A percentile compares a stretch with the other conserved stretches of the same genome.
Conservation (phyloP, 495 filamentous ascomycete species). For the Hapsidospora chrysogenum region DNA sequence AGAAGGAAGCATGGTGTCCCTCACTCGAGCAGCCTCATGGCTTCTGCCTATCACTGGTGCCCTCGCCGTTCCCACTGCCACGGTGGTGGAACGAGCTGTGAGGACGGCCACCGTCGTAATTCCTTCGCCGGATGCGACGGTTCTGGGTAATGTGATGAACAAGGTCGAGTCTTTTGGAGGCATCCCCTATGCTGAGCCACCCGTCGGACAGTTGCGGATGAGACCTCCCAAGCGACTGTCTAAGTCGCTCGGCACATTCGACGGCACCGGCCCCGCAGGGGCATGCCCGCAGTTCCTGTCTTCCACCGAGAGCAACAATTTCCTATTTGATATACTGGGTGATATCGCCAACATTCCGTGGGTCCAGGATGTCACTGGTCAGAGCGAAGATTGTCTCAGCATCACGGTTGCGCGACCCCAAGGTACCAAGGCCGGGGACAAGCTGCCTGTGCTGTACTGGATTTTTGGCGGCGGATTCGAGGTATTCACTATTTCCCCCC, state of each 20-base stretch:
- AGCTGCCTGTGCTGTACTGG: constrained; percentile 33
- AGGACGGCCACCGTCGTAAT: no score
- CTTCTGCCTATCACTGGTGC: no score
- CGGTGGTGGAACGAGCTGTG: no score
- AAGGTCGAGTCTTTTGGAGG: constrained; percentile 35
- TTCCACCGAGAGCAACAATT: constrained; percentile 29
- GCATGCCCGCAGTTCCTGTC: constrained; percentile 17
- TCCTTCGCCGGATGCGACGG: no score
- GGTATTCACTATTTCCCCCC: no score
- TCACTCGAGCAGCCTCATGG: no score
- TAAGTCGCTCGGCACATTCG: constrained; percentile 6
- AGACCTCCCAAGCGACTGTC: constrained; percentile 27
- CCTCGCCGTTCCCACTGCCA: no score
- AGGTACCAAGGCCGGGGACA: constrained; percentile 1
- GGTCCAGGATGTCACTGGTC: not conserved
- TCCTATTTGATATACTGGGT: constrained; percentile 29
- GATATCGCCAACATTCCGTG: constrained; percentile 10
- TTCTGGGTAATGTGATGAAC: constrained; percentile 28
- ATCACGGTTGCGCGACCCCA: constrained; percentile 15
- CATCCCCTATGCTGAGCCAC: constrained; percentile 34
- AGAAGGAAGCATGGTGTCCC: no score
- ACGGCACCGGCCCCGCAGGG: not conserved
- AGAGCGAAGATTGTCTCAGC: constrained; percentile 25
- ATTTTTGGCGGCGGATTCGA: constrained; percentile 46
- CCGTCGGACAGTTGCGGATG: constrained; percentile 28